Percentiles rank a stretch among this genome's conserved stretches.
Evolutionary conservation across 2,329 filamentous ascomycete genomes (phyloP).

Genomic region (Byssochlamys sp.): DNA sequence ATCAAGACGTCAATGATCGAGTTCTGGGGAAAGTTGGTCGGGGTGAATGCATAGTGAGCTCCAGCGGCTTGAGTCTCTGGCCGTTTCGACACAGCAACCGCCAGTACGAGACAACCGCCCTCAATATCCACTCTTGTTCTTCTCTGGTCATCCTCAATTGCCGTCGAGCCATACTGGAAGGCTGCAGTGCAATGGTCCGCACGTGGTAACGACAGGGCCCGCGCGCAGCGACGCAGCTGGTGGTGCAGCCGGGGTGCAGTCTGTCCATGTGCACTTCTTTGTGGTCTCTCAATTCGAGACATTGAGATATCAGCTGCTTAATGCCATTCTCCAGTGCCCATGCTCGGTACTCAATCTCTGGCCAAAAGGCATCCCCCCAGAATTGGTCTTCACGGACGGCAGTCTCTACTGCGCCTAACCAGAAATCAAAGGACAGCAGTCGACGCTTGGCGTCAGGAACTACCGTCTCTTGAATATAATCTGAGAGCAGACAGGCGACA

Average conservation of each 20-base stretch:
- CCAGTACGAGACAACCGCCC: constrained; percentile 10
- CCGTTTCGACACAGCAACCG: constrained; percentile 17
- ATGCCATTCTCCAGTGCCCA: constrained; percentile 28
- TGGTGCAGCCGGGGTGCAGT: constrained; percentile 10
- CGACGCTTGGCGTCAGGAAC: constrained; percentile 10
- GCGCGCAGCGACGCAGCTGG: constrained; percentile 10
- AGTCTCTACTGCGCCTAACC: constrained; percentile 27
- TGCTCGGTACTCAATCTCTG: constrained; percentile 32
- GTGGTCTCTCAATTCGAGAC: constrained; percentile 24
- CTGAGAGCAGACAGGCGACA: constrained; percentile 33
- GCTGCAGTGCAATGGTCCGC: constrained; percentile 16
- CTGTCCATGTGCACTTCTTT: constrained; percentile 12
- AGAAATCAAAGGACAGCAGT: constrained; percentile 28
- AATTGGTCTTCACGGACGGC: constrained; percentile 36
- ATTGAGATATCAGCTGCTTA: constrained; percentile 31
- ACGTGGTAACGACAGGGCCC: constrained; percentile 14
- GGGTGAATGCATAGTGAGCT: not conserved
- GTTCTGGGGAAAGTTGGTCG: constrained; percentile 2
- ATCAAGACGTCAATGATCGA: constrained; percentile 3
- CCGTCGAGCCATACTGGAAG: constrained; percentile 23
- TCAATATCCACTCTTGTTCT: constrained; percentile 21
- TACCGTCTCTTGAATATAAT: constrained; percentile 20
- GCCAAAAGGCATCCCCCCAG: constrained; percentile 35
- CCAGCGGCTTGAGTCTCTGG: constrained; percentile 5
- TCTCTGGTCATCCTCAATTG: constrained; percentile 24